Evolutionary conservation across 2,329 filamentous ascomycete genomes (phyloP).

Genomic region (Biscogniauxia mediterranea): DNA sequence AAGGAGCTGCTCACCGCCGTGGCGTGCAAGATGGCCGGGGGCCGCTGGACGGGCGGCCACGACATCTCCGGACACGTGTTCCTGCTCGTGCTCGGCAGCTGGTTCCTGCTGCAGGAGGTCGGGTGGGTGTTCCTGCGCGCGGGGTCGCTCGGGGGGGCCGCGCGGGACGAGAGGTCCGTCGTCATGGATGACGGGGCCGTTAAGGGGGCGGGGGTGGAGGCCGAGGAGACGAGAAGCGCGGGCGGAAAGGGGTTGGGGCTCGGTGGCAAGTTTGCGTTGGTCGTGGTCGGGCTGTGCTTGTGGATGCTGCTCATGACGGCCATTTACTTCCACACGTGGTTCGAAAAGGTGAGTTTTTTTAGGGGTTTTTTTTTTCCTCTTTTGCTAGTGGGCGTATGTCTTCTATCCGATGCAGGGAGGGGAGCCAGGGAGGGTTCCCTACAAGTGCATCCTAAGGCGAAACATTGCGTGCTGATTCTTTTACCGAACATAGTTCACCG

Average conservation of each 20-base stretch:
- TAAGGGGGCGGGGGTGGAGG: constrained; percentile 55
- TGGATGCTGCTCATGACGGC: constrained; percentile 99
- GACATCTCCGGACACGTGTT: constrained; percentile 97
- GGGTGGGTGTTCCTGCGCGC: constrained; percentile 54
- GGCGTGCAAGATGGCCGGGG: constrained; percentile 80
- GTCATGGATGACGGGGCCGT: constrained; percentile 65
- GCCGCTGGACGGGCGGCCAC: constrained; percentile 87
- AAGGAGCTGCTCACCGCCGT: constrained; percentile 65
- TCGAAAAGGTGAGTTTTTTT: constrained; percentile 76
- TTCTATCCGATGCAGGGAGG: constrained; percentile 5
- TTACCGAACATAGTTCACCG: constrained; percentile 14
- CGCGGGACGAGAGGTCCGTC: constrained; percentile 63
- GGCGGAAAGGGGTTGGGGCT: constrained; percentile 40
- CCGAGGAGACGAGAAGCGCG: constrained; percentile 26
- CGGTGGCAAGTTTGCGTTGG: constrained; percentile 55
- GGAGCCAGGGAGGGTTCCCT: not conserved
- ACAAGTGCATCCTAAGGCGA: not conserved
- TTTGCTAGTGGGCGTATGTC: not conserved
- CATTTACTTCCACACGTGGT: constrained; percentile 98
- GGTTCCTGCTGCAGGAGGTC: constrained; percentile 79
- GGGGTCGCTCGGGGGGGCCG: constrained; percentile 37
- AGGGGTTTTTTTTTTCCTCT: not conserved
- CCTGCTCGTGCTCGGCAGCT: constrained; percentile 79
- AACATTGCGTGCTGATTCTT: not conserved
- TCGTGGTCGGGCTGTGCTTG: constrained; percentile 68